These are phyloP conservation scores for Epichloe scottii DNA, from an alignment of 2,329 filamentous ascomycete species.

Conservation along the genomic window DNA sequence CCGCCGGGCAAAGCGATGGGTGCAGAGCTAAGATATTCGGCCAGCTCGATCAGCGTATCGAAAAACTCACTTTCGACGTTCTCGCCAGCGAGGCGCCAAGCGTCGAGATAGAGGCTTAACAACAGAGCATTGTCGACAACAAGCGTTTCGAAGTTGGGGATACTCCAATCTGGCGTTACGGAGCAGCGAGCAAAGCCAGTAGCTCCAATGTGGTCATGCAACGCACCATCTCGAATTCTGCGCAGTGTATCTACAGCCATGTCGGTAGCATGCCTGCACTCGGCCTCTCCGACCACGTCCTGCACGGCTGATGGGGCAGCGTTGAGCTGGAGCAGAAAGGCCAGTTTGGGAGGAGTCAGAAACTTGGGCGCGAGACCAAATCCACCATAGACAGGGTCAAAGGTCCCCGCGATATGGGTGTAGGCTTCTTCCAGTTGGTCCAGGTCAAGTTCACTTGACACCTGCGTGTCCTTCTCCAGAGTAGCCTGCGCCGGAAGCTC, in stretches of 20 bases:
- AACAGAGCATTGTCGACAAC: constrained; percentile 85
- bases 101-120: constrained; percentile 72
- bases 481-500: constrained; percentile 10
- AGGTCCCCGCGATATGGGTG: constrained; percentile 66
- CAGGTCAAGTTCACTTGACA: constrained; percentile 65
- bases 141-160: constrained; percentile 97
- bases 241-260: constrained; percentile 76
- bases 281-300: constrained; percentile 76
- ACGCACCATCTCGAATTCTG: constrained; percentile 48
- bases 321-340: constrained; percentile 65
- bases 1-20: constrained; percentile 57
- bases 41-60: constrained; percentile 67
- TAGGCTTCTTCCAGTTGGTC: constrained; percentile 88
- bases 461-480: constrained; percentile 14
- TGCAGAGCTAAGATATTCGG: constrained; percentile 66
- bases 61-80: constrained; percentile 57
- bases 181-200: constrained; percentile 61
- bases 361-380: constrained; percentile 82
- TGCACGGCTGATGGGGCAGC: constrained; percentile 59
- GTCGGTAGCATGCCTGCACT: constrained; percentile 57
- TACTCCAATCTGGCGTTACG: constrained; percentile 80
- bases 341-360: constrained; percentile 72
- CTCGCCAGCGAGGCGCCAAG: constrained; percentile 49
- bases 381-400: constrained; percentile 65
- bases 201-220: constrained; percentile 43